These are phyloP conservation scores for Pleomassaria siparia DNA, from an alignment of 2,329 filamentous ascomycete genomes.

Conservation along the genomic window DNA sequence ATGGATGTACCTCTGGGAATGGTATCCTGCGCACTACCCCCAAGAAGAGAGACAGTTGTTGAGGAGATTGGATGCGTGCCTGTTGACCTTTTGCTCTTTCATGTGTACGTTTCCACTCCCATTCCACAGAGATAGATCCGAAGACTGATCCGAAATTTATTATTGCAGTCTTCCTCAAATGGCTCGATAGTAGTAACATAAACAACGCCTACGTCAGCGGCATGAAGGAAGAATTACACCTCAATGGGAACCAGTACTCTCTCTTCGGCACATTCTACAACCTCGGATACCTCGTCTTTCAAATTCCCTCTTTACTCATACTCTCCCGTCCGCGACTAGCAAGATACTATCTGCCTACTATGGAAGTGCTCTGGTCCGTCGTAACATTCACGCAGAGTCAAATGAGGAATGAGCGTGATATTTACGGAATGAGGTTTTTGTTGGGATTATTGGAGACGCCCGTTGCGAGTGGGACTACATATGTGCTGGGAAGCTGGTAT, in stretches of 20 bases:
- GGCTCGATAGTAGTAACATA: conserved; percentile 41
- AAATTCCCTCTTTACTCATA: conserved; percentile 41
- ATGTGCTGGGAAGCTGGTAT: conserved; percentile 46
- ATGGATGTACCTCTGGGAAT: conserved; percentile 43
- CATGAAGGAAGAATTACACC: conserved; percentile 33
- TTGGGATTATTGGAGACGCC: conserved; percentile 41
- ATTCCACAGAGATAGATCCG: not conserved
- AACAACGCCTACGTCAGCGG: conserved; percentile 50
- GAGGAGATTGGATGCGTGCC: conserved; percentile 40
- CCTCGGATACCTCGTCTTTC: conserved; percentile 44
- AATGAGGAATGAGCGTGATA: conserved; percentile 41
- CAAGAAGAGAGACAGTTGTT: conserved; percentile 37
- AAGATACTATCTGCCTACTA: conserved; percentile 40
- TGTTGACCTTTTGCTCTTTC: conserved; percentile 40
- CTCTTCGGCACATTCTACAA: conserved; percentile 50
- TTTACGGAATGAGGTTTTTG: conserved; percentile 45
- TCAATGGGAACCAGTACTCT: conserved; percentile 61
- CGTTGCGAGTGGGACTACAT: conserved; percentile 40
- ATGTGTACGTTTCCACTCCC: conserved; percentile 33
- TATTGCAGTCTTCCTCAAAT: conserved; percentile 39
- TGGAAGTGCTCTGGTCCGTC: conserved; percentile 46
- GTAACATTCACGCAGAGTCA: conserved; percentile 44
- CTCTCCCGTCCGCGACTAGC: conserved; percentile 42
- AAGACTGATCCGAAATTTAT: not conserved
- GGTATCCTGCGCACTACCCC: conserved; percentile 41